Base-by-base conservation (phyloP, 768 basidiomycete genomes). In the Coprinellus aureogranulatus region DNA sequence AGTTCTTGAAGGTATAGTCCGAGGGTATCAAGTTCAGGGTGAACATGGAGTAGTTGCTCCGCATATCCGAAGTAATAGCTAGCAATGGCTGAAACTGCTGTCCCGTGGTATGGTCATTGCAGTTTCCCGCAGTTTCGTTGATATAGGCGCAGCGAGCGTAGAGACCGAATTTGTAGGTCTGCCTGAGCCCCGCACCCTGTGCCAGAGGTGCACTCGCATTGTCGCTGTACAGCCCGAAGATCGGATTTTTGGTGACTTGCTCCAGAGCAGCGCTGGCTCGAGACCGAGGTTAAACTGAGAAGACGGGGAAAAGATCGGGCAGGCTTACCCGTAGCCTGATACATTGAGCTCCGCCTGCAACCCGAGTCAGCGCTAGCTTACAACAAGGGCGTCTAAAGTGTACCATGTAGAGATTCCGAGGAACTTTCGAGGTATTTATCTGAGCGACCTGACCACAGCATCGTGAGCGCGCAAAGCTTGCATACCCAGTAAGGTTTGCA, bases 101-200 rank as follows among this genome's bases (percentile, higher is more conserved):
- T 47, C 82, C 89, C 28, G 80, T 69, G 30, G 85, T 81, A 41
- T 77, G 73, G 64, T 85, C 86, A 28, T 85, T 80, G 68, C 90
- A 92, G 49, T 71, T 79, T 26, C 90, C 90, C 28, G 74, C 75
- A 22, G 78, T 77, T 41, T 72, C 70, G 61, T 84, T 81, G 62
- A 87, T 74, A 63, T 86, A 92, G 64, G 80, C 90, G 63, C 91
- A 93, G 67, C 89, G 83, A 20, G 85, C 83, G 72, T 92, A 93
- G 25, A 93, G 75, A n/a, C 91, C 91, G 61, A 88, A 92, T 58
- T 84, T 75, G 73, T 93, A 93, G 58, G 77, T 70, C 67, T 86
- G 81, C 64, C 90, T 83, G 56, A 92, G 72, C 20, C 91, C 91
- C 14, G 75, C 73, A 46, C 75, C 65, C 48, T 71, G 66, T 48